Conservation (phyloP, 306 rosid genomes). For the Fagus sylvatica region DNA sequence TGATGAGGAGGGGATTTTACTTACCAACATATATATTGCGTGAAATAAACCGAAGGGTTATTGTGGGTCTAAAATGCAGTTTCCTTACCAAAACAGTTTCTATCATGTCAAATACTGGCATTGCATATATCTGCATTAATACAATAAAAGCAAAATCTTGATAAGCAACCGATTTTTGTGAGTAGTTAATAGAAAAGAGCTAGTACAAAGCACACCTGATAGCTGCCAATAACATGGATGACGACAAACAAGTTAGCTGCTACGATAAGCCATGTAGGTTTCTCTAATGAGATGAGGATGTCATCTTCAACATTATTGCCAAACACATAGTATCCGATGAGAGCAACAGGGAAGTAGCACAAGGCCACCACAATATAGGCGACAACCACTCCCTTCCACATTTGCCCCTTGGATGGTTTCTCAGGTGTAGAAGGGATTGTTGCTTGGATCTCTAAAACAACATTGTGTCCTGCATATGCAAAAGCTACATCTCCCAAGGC, state of each 20-base stretch:
- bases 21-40: conserved; percentile 65
- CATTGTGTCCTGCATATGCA: conserved; percentile 82
- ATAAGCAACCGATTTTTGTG: neutral
- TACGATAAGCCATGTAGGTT: conserved; percentile 68
- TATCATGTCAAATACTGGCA: conserved; percentile 90
- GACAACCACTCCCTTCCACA: conserved; percentile 73
- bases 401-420: conserved; percentile 71
- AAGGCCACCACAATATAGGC: conserved; percentile 68
- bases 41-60: conserved; percentile 46
- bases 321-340: conserved; percentile 54
- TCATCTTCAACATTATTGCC: conserved; percentile 59
- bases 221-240: conserved; percentile 73
- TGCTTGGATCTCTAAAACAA: conserved; percentile 83
- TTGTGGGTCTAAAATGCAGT: conserved; percentile 45
- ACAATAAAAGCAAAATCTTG: conserved; percentile 2
- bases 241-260: conserved; percentile 73
- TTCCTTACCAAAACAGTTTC: conserved; percentile 61
- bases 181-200: neutral
- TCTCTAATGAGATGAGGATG: conserved; percentile 54
- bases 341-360: conserved; percentile 81
- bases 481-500: conserved; percentile 73
- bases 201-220: conserved; percentile 46
- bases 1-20: conserved; percentile 16
- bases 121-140: conserved; percentile 57
- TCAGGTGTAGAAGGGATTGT: conserved; percentile 81